Percentiles rank a stretch among this genome's conserved stretches.
Conservation (phyloP, 1,284 basidiomycete species). For the Fistulinella staudtii region DNA sequence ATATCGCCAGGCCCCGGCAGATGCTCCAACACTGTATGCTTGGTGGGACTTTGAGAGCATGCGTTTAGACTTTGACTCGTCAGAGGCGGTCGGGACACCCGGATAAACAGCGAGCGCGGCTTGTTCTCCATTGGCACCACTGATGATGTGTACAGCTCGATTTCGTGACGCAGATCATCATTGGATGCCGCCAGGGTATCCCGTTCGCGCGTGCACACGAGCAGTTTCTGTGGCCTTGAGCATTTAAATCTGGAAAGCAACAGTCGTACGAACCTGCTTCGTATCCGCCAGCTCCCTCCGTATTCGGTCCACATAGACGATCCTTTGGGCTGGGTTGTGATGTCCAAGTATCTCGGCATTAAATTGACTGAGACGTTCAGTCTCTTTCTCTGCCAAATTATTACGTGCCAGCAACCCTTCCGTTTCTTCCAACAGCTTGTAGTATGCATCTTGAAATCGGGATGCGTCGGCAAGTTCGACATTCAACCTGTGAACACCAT, state of each 20-base stretch:
- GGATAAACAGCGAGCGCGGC: constrained; percentile 59
- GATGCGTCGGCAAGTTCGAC: constrained; percentile 54
- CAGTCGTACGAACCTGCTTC: constrained; percentile 52
- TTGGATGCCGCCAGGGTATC: constrained; percentile 48
- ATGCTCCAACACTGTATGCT: constrained; percentile 21
- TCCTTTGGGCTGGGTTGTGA: constrained; percentile 68
- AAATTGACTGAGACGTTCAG: constrained; percentile 60
- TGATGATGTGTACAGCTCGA: constrained; percentile 69
- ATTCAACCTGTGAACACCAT: constrained; percentile 43
- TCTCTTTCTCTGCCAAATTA: constrained; percentile 69
- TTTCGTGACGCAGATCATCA: constrained; percentile 55
- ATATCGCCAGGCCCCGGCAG: constrained; percentile 43
- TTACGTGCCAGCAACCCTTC: constrained; percentile 62
- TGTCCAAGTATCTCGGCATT: constrained; percentile 76
- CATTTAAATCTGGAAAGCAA: background rate
- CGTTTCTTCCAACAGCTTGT: constrained; percentile 57
- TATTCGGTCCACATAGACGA: constrained; percentile 71
- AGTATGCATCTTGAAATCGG: constrained; percentile 65
- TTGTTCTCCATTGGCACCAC: constrained; percentile 52
- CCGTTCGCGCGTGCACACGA: constrained; percentile 49
- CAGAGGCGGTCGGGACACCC: constrained; percentile 55
- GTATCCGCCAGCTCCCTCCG: constrained; percentile 64
- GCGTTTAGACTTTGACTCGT: constrained; percentile 43
- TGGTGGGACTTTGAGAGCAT: constrained; percentile 15
- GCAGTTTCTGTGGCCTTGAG: constrained; percentile 46